Evolutionary conservation across 495 filamentous ascomycete genomes (phyloP).

Genomic region (Aspergillus wentii): DNA sequence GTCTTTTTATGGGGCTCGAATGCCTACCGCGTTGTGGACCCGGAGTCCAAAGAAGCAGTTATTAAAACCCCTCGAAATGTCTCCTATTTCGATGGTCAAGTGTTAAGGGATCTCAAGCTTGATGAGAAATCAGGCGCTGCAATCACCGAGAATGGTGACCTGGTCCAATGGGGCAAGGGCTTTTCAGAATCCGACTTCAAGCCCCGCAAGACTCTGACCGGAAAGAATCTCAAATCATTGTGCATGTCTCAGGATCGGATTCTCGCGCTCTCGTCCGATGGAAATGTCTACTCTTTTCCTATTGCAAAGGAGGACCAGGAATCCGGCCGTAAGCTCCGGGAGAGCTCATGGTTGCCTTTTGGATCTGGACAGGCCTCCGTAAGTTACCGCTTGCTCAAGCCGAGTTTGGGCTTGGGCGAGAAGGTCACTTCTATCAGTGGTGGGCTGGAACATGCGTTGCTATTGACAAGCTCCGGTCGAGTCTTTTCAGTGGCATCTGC

Average conservation of each 20-base stretch:
- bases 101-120: constrained; percentile 85
- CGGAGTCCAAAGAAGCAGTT: constrained; percentile 67
- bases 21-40: constrained; percentile 75
- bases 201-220: constrained; percentile 69
- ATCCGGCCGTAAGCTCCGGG: constrained; percentile 53
- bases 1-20: constrained; percentile 95
- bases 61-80: constrained; percentile 80
- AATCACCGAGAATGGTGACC: constrained; percentile 79
- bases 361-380: constrained; percentile 54
- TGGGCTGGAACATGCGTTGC: constrained; percentile 77
- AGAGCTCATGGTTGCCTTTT: constrained; percentile 74
- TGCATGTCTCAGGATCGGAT: constrained; percentile 76
- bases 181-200: constrained; percentile 54
- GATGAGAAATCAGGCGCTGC: constrained; percentile 81
- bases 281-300: constrained; percentile 83
- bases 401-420: constrained; percentile 68
- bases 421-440: constrained; percentile 66
- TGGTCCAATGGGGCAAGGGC: constrained; percentile 85
- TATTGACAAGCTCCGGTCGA: constrained; percentile 81
- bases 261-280: constrained; percentile 69
- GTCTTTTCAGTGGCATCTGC: constrained; percentile 81
- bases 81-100: constrained; percentile 74
- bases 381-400: constrained; percentile 68
- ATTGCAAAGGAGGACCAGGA: constrained; percentile 67
- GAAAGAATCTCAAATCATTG: constrained; percentile 72